Evolutionary conservation across 1,284 basidiomycete species (phyloP), one percentile per base, ranked within the genome.

Genomic region (Schizopora paradoxa): DNA sequence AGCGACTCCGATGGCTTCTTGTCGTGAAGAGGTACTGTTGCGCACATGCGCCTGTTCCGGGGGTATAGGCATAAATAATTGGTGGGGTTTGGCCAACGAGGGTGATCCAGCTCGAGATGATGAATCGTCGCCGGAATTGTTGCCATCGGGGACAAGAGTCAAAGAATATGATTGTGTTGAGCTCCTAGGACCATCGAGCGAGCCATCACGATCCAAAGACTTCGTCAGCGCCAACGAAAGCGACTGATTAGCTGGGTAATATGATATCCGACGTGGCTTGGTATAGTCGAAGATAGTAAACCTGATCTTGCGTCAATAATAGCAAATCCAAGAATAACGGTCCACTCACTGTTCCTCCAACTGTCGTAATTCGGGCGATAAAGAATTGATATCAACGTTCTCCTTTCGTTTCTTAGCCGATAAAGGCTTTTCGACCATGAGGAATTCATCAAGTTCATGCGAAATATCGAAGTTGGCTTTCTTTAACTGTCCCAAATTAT

Each of bases 391-490:
- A 62, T 96, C 91, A 18, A 80, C 73, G 54, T 92, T 88, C 21
- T 69, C 74, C 61, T 94, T 96, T 37, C 94, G 79, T 64, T 93
- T 96, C 44, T 87, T 77, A 53, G 94, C 92, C 53, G 92, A 96
- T 36, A 98, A 69, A 19, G 94, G 94, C 65, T 97, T 98, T 67
- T 98, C 94, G 51, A 94, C 94, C 70, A 98, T 79, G 58, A 98
- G 65, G 59, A 97, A 84, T 66, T 98, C 95, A 61, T 99, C 94
- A 5, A 98, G 76, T 68, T 98, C 95, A 62, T 98, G 93, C 28
- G 91, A 86, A 23, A 95, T 90, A 59, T 99, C 95, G 65, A 99
- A 99, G 66, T 98, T 98, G 25, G 93, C 90, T 63, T 86, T 86
- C 90, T 95, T 59, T 19, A 49, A 39, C 44, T 28, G 49, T 34